Percentiles rank a stretch among this genome's conserved stretches.
Evolutionary conservation across 805 yeast species (phyloP).

Genomic region (Yarrowia phangngaensis): DNA sequence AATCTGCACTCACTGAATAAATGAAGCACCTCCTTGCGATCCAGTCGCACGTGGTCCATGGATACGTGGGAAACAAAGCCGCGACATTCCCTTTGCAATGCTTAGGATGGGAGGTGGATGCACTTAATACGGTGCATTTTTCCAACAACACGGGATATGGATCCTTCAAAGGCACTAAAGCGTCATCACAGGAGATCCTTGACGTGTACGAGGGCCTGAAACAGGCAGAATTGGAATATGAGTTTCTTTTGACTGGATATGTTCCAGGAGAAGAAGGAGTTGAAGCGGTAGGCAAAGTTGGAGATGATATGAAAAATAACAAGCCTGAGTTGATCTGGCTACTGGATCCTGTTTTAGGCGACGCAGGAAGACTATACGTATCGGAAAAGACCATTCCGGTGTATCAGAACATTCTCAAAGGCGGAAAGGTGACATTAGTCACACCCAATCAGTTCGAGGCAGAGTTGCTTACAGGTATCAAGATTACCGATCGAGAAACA

Average conservation of each 20-base stretch:
- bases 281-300: constrained; percentile 47
- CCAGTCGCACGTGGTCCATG: constrained; percentile 92
- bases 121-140: constrained; percentile 78
- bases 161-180: constrained; percentile 54
- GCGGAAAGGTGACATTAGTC: constrained; percentile 58
- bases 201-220: constrained; percentile 56
- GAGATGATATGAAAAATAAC: constrained; percentile 38
- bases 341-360: constrained; percentile 90
- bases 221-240: constrained; percentile 50
- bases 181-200: constrained; percentile 46
- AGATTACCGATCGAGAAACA: constrained; percentile 42
- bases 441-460: constrained; percentile 92
- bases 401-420: constrained; percentile 47
- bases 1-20: neutral
- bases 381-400: constrained; percentile 54
- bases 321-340: constrained; percentile 48
- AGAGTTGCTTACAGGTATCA: constrained; percentile 59
- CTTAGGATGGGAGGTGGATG: constrained; percentile 90
- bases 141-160: constrained; percentile 94
- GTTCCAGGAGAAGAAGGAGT: constrained; percentile 60
- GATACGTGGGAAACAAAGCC: constrained; percentile 37
- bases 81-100: constrained; percentile 34
- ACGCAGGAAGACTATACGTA: constrained; percentile 79
- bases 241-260: constrained; percentile 75
- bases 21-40: constrained; percentile 47